Evolutionary conservation across 2,329 filamentous ascomycete species (phyloP).

Genomic region (Ilyonectria sp.): DNA sequence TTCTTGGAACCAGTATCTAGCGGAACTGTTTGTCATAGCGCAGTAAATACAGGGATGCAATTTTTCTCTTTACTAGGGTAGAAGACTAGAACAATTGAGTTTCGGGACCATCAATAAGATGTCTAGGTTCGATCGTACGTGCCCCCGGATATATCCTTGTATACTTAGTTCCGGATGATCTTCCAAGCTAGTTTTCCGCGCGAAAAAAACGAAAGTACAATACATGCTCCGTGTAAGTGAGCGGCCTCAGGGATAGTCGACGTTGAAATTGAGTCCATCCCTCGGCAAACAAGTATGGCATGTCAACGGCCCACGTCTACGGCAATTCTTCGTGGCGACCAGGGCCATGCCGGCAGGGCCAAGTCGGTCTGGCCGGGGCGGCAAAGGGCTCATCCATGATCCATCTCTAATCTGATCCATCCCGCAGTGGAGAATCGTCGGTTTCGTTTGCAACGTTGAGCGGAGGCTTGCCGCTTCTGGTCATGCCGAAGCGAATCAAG

Average conservation of each 20-base stretch:
- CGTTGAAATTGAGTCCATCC: constrained; percentile 23
- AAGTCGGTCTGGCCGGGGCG: not conserved
- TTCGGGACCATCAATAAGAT: not conserved
- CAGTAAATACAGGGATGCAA: not conserved
- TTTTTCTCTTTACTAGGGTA: not conserved
- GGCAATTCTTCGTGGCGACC: constrained; percentile 13
- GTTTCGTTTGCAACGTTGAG: constrained; percentile 6
- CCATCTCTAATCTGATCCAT: constrained; percentile 8
- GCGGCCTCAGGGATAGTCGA: not conserved
- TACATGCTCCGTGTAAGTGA: constrained; percentile 1
- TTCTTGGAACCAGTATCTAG: constrained; percentile 50
- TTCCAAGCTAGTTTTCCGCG: not conserved
- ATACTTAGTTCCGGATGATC: not conserved
- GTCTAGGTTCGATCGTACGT: not conserved
- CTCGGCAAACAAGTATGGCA: constrained; percentile 11
- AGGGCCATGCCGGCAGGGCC: constrained; percentile 8
- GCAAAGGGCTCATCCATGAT: constrained; percentile 11
- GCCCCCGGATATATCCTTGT: not conserved
- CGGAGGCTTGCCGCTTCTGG: constrained; percentile 16
- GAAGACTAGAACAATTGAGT: not conserved
- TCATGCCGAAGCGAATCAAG: not conserved
- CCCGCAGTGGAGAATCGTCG: constrained; percentile 16
- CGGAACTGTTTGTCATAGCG: constrained; percentile 29
- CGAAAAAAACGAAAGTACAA: not conserved
- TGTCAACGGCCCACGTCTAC: constrained; percentile 19